These are phyloP conservation scores for Xylariales sp. DNA, from an alignment of 2,329 filamentous ascomycete genomes.

Conservation along the genomic window DNA sequence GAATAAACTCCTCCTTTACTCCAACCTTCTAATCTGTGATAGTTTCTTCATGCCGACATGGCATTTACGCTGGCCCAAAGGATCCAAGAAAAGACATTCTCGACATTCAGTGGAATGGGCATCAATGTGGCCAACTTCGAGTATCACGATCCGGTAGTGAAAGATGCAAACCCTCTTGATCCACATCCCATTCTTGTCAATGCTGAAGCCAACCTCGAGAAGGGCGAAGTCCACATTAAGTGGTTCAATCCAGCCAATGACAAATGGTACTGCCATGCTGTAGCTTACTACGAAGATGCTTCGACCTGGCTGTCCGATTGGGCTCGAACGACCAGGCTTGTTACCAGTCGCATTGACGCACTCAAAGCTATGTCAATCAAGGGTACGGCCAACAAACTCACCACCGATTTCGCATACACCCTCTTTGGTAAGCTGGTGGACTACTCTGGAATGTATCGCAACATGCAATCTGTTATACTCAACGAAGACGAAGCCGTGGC, in stretches of 20 bases:
- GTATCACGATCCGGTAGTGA: conserved; percentile 29
- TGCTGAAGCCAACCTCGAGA: conserved; percentile 35
- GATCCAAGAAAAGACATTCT: conserved; percentile 51
- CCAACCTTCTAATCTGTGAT: no score
- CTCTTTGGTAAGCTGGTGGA: conserved; percentile 50
- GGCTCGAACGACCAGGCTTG: conserved; percentile 59
- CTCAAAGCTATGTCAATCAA: conserved; percentile 52
- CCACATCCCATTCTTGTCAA: conserved; percentile 29
- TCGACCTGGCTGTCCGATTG: conserved; percentile 54
- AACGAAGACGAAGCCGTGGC: conserved; percentile 46
- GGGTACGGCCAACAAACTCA: conserved; percentile 63
- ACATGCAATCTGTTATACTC: conserved; percentile 51
- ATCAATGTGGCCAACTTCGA: conserved; percentile 24
- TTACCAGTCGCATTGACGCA: conserved; percentile 54
- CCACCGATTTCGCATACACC: conserved; percentile 70
- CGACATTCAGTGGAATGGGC: conserved; percentile 31
- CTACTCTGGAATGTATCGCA: conserved; percentile 44
- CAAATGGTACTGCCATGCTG: conserved; percentile 41
- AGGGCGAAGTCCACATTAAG: conserved; percentile 31
- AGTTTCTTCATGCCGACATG: conserved; percentile 57
- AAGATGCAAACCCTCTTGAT: conserved; percentile 21
- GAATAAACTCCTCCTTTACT: no score
- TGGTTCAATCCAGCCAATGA: conserved; percentile 24
- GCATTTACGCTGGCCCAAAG: conserved; percentile 58
- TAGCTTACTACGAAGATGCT: conserved; percentile 46